Base-by-base conservation (phyloP, 768 basidiomycete species). In the Xerocomellus amylosporus region DNA sequence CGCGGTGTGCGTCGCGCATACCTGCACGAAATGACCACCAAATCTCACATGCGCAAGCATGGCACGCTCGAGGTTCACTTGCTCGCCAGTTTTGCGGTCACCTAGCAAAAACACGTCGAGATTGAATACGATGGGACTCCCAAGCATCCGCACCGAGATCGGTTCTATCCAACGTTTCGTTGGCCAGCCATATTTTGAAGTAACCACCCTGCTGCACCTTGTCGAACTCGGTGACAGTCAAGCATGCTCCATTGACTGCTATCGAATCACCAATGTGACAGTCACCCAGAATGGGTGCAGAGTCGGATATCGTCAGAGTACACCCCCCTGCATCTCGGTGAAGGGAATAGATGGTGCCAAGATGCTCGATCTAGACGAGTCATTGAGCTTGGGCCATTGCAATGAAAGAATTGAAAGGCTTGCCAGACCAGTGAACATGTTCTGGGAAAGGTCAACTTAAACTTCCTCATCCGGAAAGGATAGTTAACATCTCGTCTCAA, bases 1-100 rank as follows among this genome's bases (percentile, higher is more conserved):
- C 33, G 41, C 9, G 24, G 31, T 28, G 49, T 19, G 43, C 38
- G 13, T n/a, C 19, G 49, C 15, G 8, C 77, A 51, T 64, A 91
- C 94, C 83, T 98, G 96, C 20, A 99, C 97, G 67, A 95, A 94
- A 69, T 99, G 97, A 12, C 97, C 97, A 26, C 97, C 97, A 64
- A 98, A 97, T 52, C 96, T 79, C 17, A 83, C 85, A 74, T 94
- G 90, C 5, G 88, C 86, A 20, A 84, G 86, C 92, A 98, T 93
- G 3, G 97, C 97, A 46, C 97, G 83, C 75, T 99, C 97, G 37
- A 95, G 78, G 70, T 98, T 98, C 43, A 98, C 81, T 62, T 85
- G 79, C 59, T 92, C 86, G 19, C 90, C 92, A 17, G 85, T 82
- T 58, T 77, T 80, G 50, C 89, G 77, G 64, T 91, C 85, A 31